Percentiles rank a stretch among this genome's conserved stretches.
Conservation (phyloP, 192 early-diverging fungal genomes). For the Backusella liffmaniae region DNA sequence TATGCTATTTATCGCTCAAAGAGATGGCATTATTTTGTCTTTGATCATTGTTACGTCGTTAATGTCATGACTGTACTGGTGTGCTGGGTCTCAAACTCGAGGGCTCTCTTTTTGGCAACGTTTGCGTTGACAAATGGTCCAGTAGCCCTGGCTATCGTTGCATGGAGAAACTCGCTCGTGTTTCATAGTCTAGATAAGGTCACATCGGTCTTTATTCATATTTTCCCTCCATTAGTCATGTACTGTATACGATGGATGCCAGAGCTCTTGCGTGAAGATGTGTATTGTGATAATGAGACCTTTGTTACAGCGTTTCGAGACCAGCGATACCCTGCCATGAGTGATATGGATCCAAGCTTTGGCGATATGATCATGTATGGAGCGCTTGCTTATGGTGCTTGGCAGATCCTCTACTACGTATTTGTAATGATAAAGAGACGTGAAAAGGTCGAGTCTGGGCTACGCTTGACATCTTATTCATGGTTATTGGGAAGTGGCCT, state of each 20-base stretch:
- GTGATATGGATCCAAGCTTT: constrained; percentile 16
- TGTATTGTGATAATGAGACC: constrained; percentile 4
- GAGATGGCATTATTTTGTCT: constrained; percentile 60
- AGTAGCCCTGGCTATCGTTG: constrained; percentile 63
- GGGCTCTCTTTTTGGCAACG: constrained; percentile 20
- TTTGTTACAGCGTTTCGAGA: constrained; percentile 34
- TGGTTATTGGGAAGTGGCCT: constrained; percentile 48
- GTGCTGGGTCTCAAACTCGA: no score
- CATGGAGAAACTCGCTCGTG: constrained; percentile 57
- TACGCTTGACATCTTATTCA: constrained; percentile 58
- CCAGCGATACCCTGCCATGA: constrained; percentile 46
- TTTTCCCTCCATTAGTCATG: constrained; percentile 56
- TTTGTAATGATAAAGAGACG: constrained; percentile 31
- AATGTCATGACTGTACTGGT: constrained; percentile 48
- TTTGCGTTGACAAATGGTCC: constrained; percentile 51
- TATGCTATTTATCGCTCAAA: constrained; percentile 55
- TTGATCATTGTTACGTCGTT: constrained; percentile 61
- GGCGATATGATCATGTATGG: constrained; percentile 16
- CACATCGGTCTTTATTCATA: constrained; percentile 65
- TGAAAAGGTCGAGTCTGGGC: constrained; percentile 38
- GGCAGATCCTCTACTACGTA: constrained; percentile 33
- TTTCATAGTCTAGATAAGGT: constrained; percentile 69
- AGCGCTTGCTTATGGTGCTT: constrained; percentile 24
- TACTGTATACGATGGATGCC: constrained; percentile 62
- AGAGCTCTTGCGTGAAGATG: constrained; percentile 11